Evolutionary conservation across 768 basidiomycete genomes (phyloP).

Genomic region (Clathrus columnatus): DNA sequence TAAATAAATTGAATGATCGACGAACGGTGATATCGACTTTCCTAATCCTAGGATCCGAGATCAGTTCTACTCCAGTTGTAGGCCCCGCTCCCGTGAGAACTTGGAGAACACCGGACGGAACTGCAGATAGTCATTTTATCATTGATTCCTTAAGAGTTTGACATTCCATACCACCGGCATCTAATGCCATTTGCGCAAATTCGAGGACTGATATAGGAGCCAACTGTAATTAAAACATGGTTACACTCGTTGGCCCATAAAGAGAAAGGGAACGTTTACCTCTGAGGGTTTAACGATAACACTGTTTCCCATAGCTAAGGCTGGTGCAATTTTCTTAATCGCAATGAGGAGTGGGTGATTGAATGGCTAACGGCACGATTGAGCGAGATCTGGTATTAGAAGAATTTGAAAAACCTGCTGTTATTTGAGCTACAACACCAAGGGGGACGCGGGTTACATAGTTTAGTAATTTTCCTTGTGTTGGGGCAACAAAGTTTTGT

Average conservation of each 20-base stretch:
- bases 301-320: constrained; percentile 76
- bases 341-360: constrained; percentile 88
- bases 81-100: constrained; percentile 67
- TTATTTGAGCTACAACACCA: constrained; percentile 86
- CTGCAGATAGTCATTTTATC: constrained; percentile 35
- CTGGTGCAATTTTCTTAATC: constrained; percentile 81
- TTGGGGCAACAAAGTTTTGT: constrained; percentile 63
- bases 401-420: constrained; percentile 31
- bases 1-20: neutral
- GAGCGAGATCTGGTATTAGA: neutral
- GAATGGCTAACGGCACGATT: constrained; percentile 48
- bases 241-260: neutral
- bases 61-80: constrained; percentile 55
- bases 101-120: constrained; percentile 67
- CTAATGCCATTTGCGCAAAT: constrained; percentile 54
- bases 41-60: constrained; percentile 54
- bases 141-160: too few species aligned
- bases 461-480: constrained; percentile 71
- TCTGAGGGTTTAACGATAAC: constrained; percentile 81
- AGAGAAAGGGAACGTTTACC: constrained; percentile 26
- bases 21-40: constrained; percentile 82
- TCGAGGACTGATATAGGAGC: constrained; percentile 76
- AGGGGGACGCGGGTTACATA: constrained; percentile 73
- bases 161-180: constrained; percentile 66
- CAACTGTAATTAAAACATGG: constrained; percentile 32